Evolutionary conservation across 2,329 filamentous ascomycete genomes (phyloP).

Genomic region (Lecanoromycetidae sp.): DNA sequence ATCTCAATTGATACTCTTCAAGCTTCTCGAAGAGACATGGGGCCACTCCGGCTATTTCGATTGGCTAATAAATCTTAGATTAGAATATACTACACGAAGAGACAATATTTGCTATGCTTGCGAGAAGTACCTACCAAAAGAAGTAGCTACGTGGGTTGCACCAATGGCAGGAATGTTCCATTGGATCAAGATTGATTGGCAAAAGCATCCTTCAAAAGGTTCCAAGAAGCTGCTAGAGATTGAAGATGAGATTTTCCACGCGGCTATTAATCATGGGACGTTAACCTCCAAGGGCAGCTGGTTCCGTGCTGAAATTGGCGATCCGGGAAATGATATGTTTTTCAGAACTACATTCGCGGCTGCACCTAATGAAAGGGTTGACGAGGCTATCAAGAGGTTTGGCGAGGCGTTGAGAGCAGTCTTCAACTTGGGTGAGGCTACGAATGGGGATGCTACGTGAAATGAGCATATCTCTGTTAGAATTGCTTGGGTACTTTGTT

Average conservation of each 20-base stretch:
- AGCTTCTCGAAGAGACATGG: constrained; percentile 87
- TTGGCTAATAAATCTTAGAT: constrained; percentile 74
- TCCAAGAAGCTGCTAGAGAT: constrained; percentile 33
- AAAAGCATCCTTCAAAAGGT: constrained; percentile 30
- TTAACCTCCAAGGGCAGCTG: constrained; percentile 76
- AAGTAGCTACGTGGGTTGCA: constrained; percentile 66
- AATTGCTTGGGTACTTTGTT: no score
- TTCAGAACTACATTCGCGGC: constrained; percentile 86
- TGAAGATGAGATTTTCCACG: constrained; percentile 77
- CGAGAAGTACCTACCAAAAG: constrained; percentile 60
- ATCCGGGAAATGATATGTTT: constrained; percentile 47
- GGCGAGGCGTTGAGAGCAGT: constrained; percentile 57
- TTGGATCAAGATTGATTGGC: constrained; percentile 38
- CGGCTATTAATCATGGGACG: constrained; percentile 62
- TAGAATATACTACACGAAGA: constrained; percentile 68
- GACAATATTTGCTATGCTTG: constrained; percentile 69
- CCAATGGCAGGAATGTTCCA: constrained; percentile 87
- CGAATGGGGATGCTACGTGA: background rate
- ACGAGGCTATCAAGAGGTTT: constrained; percentile 60
- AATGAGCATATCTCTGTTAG: background rate
- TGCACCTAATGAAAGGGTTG: constrained; percentile 58
- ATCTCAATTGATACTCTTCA: constrained; percentile 72
- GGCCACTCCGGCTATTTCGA: constrained; percentile 79
- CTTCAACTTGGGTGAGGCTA: constrained; percentile 38
- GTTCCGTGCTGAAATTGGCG: constrained; percentile 60